Evolutionary conservation across 1,284 basidiomycete genomes (phyloP).

Genomic region (Leccinum variabile): DNA sequence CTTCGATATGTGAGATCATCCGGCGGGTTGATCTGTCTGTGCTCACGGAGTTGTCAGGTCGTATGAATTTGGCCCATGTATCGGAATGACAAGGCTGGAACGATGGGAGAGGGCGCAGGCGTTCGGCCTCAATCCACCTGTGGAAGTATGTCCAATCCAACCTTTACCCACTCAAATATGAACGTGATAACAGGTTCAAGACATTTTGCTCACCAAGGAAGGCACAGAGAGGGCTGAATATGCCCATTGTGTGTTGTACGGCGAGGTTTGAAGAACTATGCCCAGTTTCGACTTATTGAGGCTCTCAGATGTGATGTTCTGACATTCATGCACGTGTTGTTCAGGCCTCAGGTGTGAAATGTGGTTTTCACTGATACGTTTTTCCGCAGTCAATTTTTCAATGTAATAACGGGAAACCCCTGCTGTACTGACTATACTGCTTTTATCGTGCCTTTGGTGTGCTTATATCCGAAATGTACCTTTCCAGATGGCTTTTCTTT

Average conservation of each 20-base stretch:
- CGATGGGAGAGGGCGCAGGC: conserved; percentile 86
- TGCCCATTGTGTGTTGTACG: conserved; percentile 51
- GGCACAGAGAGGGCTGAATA: conserved; percentile 46
- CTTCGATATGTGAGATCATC: conserved; percentile 66
- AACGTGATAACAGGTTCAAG: conserved; percentile 55
- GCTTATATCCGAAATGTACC: not conserved
- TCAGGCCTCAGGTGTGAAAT: conserved; percentile 1
- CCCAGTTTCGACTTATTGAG: not conserved
- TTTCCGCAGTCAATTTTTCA: not conserved
- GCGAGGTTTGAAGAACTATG: conserved; percentile 38
- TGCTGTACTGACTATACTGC: not conserved
- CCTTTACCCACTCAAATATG: not conserved
- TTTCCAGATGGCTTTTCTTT: not conserved
- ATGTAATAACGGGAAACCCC: not conserved
- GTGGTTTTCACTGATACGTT: not conserved
- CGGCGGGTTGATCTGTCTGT: not conserved
- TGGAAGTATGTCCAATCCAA: conserved; percentile 53
- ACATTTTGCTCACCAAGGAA: conserved; percentile 66
- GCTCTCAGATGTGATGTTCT: not conserved
- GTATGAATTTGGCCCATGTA: conserved; percentile 83
- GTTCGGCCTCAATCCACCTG: conserved; percentile 82
- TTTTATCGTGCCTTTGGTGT: not conserved
- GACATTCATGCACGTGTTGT: not conserved
- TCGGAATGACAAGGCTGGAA: conserved; percentile 80
- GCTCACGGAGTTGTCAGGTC: conserved; percentile 43